phyloP scores from a whole-genome alignment of 2,329 filamentous ascomycete genomes.

The Aschersonia sp. region DNA sequence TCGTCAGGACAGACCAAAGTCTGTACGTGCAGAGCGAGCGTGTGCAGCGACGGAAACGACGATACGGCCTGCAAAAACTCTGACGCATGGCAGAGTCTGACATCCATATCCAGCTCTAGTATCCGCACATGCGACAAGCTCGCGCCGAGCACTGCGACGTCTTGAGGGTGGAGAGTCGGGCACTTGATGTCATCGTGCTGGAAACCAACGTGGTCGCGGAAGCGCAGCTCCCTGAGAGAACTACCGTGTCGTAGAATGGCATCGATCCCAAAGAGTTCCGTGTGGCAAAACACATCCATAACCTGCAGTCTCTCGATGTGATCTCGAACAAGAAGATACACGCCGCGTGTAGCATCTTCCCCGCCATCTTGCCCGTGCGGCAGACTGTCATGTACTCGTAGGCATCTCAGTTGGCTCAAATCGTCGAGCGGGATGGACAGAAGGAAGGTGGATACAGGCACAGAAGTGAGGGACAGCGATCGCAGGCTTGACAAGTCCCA shows the following conservation, averaged over 20 bases:
- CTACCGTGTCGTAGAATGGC: constrained; percentile 21
- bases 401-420: constrained; percentile 19
- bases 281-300: constrained; percentile 27
- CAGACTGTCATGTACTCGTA: constrained; percentile 30
- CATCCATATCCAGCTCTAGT: constrained; percentile 25
- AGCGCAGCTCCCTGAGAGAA: constrained; percentile 22
- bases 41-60: constrained; percentile 22
- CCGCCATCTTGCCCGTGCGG: constrained; percentile 22
- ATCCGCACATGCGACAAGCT: constrained; percentile 18
- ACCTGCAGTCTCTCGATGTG: constrained; percentile 20
- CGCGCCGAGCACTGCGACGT: constrained; percentile 18
- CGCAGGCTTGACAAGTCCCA: constrained; percentile 32
- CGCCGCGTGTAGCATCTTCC: constrained; percentile 21
- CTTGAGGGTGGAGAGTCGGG: constrained; percentile 22
- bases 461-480: constrained; percentile 24
- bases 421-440: constrained; percentile 21
- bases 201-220: constrained; percentile 32
- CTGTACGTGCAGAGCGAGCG: constrained; percentile 28
- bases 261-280: constrained; percentile 22
- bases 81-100: constrained; percentile 14
- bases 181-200: constrained; percentile 24
- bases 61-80: constrained; percentile 23
- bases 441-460: constrained; percentile 30
- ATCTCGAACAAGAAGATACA: constrained; percentile 23
- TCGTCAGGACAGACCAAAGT: constrained; percentile 22